Percentiles rank a stretch among this genome's conserved stretches.
These are phyloP conservation scores for Pythium chondricola DNA, from an alignment of 352 stramenopile species.

Conservation along the genomic window DNA sequence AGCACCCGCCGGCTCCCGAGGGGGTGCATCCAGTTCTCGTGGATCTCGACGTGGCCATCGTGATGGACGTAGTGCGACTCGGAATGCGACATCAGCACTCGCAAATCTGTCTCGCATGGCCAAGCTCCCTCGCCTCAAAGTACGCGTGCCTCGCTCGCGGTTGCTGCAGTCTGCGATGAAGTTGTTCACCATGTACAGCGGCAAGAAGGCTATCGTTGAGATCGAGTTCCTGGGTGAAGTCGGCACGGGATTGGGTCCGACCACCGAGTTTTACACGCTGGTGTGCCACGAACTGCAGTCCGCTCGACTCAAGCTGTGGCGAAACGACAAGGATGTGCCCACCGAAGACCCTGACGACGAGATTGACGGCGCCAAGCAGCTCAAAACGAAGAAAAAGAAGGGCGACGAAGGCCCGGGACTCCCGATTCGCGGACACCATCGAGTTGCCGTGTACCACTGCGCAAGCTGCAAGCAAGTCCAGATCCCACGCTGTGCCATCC, in stretches of 20 bases:
- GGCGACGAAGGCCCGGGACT: slow-evolving; percentile 16
- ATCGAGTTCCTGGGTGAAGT: slow-evolving; percentile 80
- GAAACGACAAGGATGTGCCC: slow-evolving; percentile 16
- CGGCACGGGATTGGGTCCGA: slow-evolving; percentile 61
- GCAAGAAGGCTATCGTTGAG: slow-evolving; percentile 71
- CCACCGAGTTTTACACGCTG: slow-evolving; percentile 75
- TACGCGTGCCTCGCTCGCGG: slow-evolving; percentile 52
- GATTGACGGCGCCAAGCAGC: not conserved
- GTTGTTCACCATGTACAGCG: slow-evolving; percentile 61
- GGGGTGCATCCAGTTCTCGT: too few species aligned
- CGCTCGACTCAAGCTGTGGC: slow-evolving; percentile 50
- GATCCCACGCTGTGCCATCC: slow-evolving; percentile 41
- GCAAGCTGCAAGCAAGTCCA: slow-evolving; percentile 35
- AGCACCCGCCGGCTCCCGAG: not conserved
- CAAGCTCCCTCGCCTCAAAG: slow-evolving; percentile 70
- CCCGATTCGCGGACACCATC: slow-evolving; percentile 61
- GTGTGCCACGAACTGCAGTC: slow-evolving; percentile 69
- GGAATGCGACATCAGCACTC: slow-evolving; percentile 23
- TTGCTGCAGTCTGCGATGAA: slow-evolving; percentile 70
- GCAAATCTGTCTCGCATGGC: slow-evolving; percentile 57
- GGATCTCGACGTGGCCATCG: slow-evolving; percentile 24
- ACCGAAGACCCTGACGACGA: not conserved
- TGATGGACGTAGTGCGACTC: slow-evolving; percentile 25
- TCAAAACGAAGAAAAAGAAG: slow-evolving; percentile 13
- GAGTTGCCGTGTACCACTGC: slow-evolving; percentile 61